phyloP scores from a whole-genome alignment of 208 protist species.

The Spongospora subterranea region DNA sequence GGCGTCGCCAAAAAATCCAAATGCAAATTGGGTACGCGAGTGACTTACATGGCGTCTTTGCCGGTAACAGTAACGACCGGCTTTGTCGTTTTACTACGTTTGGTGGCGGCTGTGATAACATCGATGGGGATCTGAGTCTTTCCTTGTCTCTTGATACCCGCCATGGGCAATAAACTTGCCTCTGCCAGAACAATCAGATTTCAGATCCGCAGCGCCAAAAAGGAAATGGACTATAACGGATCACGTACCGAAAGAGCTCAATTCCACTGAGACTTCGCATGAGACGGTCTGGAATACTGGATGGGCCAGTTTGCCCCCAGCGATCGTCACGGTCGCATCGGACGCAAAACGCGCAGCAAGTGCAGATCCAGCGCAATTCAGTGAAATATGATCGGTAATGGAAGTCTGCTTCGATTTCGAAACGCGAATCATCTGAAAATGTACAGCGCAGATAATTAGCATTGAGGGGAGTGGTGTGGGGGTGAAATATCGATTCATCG shows the following conservation, averaged over 20 bases:
- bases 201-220: too few relatives aligned
- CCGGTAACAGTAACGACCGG: background rate
- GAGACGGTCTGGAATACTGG: background rate
- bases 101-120: background rate
- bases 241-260: background rate
- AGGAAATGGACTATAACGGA: background rate
- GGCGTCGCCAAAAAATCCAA: background rate
- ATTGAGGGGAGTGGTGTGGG: too few relatives aligned
- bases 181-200: too few relatives aligned
- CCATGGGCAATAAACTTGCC: too few relatives aligned
- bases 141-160: background rate
- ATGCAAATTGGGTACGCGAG: background rate
- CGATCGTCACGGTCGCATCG: background rate
- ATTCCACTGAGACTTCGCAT: background rate
- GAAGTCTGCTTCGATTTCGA: background rate
- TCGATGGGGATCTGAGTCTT: background rate
- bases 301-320: background rate
- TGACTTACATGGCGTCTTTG: background rate
- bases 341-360: background rate
- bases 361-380: background rate
- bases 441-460: too few relatives aligned
- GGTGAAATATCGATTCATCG: too few relatives aligned
- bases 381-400: background rate
- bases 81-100: background rate
- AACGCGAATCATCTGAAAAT: background rate